These are phyloP conservation scores for Mallotus repandus DNA, from an alignment of 441 rosid species.

Conservation along the genomic window DNA sequence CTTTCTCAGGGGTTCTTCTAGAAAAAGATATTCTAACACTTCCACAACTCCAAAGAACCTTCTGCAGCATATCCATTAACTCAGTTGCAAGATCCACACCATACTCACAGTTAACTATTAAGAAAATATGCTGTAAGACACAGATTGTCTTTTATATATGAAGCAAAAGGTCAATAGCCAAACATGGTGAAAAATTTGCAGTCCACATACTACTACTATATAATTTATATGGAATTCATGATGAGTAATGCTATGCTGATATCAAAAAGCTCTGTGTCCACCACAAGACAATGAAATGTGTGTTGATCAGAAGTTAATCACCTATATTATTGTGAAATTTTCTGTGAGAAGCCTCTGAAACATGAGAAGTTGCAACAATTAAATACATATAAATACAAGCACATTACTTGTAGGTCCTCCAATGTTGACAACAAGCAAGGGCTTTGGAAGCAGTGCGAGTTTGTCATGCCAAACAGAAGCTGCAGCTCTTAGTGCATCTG, in stretches of 20 bases:
- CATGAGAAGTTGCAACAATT: constrained; percentile 5
- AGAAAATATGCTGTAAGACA: neutral
- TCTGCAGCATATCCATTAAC: constrained; percentile 48
- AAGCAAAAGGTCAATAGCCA: neutral
- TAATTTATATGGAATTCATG: neutral
- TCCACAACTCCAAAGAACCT: constrained; percentile 76
- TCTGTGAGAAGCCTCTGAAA: neutral
- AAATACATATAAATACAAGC: constrained; percentile 4
- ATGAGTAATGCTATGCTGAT: neutral
- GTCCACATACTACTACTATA: neutral
- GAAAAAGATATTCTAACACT: constrained; percentile 80
- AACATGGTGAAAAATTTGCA: neutral
- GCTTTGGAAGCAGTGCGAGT: constrained; percentile 69
- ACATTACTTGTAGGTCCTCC: constrained; percentile 82
- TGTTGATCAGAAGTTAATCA: neutral
- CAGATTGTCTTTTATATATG: neutral
- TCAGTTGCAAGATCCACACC: constrained; percentile 71
- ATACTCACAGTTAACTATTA: constrained; percentile 66
- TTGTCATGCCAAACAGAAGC: constrained; percentile 78
- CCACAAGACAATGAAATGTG: no score
- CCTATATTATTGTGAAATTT: constrained; percentile 5
- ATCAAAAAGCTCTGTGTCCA: neutral
- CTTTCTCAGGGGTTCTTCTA: constrained; percentile 75
- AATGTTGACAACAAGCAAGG: constrained; percentile 79
- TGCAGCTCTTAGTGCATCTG: constrained; percentile 60